Base-by-base conservation (phyloP, 441 rosid genomes). In the Croton laevigatus region DNA sequence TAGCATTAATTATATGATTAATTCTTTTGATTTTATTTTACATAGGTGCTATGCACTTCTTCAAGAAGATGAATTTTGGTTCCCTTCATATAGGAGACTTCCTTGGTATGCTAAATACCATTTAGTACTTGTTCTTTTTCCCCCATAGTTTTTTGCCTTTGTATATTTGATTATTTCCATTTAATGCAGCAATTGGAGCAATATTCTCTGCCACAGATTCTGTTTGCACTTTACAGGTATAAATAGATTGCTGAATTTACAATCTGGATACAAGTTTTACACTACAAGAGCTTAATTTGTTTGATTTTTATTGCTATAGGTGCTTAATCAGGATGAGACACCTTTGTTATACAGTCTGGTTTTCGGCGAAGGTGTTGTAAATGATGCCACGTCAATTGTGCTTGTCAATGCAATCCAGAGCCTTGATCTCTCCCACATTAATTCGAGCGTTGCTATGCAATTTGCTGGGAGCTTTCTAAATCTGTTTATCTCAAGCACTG, bases 131-230 rank as follows among this genome's bases (percentile, higher is more conserved):
- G 6, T 52, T 54, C 9, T 20, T 17, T 7, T 51, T n/a, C 23
- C 32, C 32, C 32, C 32, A 38, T 59, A 60, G 54, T 65, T 34
- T 14, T 40, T 66, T 57, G 65, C 17, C 23, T 27, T 45, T 59
- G 17, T 42, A 53, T 48, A 53, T 68, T 76, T 61, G 59, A 22
- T 77, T 52, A 59, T 70, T 66, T 64, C 52, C 20, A 62, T 70
- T 62, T 40, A 61, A 73, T 82, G 79, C 78, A 94, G 98, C 98
- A 73, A 91, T 91, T 68, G 98, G 98, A 70, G 95, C 94, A 27
- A 94, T 94, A 79, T 91, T 94, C 77, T 87, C 98, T 65, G 98
- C 97, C 55, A 94, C 98, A 1, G 97, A 94, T 77, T 94, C 98
- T 72, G 97, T 94, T 77, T 91, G 98, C 84, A 94, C 98, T 45